A percentile compares a stretch with the other conserved stretches of the same genome.
These are phyloP conservation scores for Teratosphaeria zuluensis DNA, from an alignment of 2,329 filamentous ascomycete species.

Conservation along the genomic window DNA sequence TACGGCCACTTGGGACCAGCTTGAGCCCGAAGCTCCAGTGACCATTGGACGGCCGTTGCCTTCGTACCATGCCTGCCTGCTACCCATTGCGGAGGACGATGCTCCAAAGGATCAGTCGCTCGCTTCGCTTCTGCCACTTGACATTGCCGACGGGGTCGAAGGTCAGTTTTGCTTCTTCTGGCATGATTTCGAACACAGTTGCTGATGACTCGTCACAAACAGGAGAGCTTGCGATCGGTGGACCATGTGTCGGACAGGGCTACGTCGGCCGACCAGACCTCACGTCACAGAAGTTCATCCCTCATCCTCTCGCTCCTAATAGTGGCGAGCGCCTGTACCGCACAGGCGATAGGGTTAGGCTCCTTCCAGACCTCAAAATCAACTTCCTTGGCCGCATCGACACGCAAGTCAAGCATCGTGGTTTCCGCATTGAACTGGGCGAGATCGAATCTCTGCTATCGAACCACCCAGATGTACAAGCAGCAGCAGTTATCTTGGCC, in stretches of 20 bases:
- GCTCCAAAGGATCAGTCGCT: background rate
- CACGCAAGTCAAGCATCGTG: constrained; percentile 85
- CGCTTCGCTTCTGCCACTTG: background rate
- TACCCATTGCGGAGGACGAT: background rate
- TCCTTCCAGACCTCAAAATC: constrained; percentile 13
- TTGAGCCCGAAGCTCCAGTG: background rate
- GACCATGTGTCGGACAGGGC: background rate
- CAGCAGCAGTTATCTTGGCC: constrained; percentile 17
- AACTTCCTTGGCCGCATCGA: constrained; percentile 65
- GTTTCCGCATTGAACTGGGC: constrained; percentile 83
- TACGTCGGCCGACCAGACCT: constrained; percentile 5
- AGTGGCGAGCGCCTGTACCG: constrained; percentile 11
- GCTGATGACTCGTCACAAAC: background rate
- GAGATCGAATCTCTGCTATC: constrained; percentile 79
- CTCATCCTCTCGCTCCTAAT: constrained; percentile 10
- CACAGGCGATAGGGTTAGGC: constrained; percentile 13
- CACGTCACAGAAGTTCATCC: constrained; percentile 16
- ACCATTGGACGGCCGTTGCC: background rate
- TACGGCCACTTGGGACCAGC: background rate
- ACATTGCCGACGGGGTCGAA: background rate
- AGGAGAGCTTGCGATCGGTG: background rate
- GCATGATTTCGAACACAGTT: background rate
- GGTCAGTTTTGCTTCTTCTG: background rate
- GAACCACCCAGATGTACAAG: constrained; percentile 60
- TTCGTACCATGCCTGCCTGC: background rate